Conservation (phyloP, 192 early-diverging fungal genomes). For the Coemansia sp. region DNA sequence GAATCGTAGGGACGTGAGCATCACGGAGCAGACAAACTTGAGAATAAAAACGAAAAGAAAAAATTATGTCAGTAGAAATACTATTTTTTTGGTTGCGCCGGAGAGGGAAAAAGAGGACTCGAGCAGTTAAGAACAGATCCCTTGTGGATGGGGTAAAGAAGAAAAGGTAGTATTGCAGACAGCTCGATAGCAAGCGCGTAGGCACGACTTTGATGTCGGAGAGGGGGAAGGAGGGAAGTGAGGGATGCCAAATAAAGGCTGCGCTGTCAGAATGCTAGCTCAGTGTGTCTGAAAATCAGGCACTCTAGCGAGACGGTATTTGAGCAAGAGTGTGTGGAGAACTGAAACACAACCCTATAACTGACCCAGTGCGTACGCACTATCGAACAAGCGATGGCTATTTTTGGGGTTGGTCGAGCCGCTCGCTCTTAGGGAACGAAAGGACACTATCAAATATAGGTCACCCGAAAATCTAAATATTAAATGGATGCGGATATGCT, state of each 20-base stretch:
- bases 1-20: neutral
- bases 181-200: neutral
- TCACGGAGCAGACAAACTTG: neutral
- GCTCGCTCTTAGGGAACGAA: neutral
- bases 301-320: neutral
- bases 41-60: neutral
- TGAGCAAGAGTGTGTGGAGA: slow-evolving; percentile 1
- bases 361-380: neutral
- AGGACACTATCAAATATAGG: neutral
- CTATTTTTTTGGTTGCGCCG: slow-evolving; percentile 8
- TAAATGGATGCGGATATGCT: neutral
- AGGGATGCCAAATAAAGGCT: neutral
- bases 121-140: slow-evolving; percentile 5
- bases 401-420: neutral
- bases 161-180: slow-evolving; percentile 1
- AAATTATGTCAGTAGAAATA: slow-evolving; percentile 10
- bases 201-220: neutral
- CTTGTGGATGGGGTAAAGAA: slow-evolving; percentile 3
- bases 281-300: slow-evolving; percentile 8
- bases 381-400: neutral
- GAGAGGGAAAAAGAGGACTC: neutral
- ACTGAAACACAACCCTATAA: slow-evolving; percentile 4
- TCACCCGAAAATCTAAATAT: neutral
- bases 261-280: neutral
- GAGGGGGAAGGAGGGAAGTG: neutral